Evolutionary conservation across 1,284 basidiomycete genomes (phyloP).

Genomic region (Ustilago lituana): DNA sequence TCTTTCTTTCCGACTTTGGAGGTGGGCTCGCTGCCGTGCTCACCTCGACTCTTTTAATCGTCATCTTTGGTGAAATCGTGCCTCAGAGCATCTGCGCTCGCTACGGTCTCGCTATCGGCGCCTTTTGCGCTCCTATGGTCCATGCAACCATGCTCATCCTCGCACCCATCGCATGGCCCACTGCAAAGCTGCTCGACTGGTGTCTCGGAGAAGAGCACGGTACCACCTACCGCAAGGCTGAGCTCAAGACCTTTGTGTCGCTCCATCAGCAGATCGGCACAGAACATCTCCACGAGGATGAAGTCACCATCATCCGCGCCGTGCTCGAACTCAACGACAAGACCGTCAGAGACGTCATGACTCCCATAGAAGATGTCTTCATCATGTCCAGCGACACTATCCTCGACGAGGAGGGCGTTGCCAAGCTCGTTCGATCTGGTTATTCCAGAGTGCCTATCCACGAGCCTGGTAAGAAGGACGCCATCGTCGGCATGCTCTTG

Average conservation of each 20-base stretch:
- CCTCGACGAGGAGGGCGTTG: constrained; percentile 79
- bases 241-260: constrained; percentile 88
- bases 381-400: constrained; percentile 80
- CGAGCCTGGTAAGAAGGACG: constrained; percentile 76
- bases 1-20: constrained; percentile 65
- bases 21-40: constrained; percentile 62
- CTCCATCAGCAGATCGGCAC: constrained; percentile 80
- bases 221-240: constrained; percentile 68
- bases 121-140: constrained; percentile 82
- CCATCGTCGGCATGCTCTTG: constrained; percentile 87
- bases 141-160: constrained; percentile 68
- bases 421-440: constrained; percentile 74
- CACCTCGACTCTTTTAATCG: constrained; percentile 65
- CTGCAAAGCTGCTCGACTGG: constrained; percentile 68
- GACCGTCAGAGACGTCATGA: constrained; percentile 77
- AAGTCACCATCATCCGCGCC: constrained; percentile 75
- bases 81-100: constrained; percentile 77
- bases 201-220: constrained; percentile 70
- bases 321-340: constrained; percentile 69
- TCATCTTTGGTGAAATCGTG: constrained; percentile 70
- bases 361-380: constrained; percentile 76
- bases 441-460: constrained; percentile 95
- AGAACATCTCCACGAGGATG: constrained; percentile 82
- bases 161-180: constrained; percentile 70
- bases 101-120: constrained; percentile 89